phyloP scores from a whole-genome alignment of 2,329 filamentous ascomycete genomes.

The Nigrospora osmanthi region DNA sequence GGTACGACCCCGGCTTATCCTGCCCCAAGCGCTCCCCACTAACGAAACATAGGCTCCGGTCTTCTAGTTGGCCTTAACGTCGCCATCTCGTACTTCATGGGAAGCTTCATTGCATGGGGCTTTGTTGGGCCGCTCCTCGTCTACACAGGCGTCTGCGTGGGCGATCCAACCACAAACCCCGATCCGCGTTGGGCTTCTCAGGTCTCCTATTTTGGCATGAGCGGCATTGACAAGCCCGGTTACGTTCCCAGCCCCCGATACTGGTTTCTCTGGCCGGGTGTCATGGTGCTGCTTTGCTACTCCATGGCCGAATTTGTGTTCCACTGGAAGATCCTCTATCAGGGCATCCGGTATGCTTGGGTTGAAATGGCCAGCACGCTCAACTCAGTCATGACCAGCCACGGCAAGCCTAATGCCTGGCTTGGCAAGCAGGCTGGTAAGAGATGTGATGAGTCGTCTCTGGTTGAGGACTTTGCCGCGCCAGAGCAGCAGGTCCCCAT shows the following conservation, averaged over 20 bases:
- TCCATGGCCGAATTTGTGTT: conserved; percentile 27
- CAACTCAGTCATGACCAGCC: conserved; percentile 27
- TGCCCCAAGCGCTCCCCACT: neutral
- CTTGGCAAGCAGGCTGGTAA: conserved; percentile 4
- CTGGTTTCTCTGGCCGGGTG: conserved; percentile 33
- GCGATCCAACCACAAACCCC: conserved; percentile 7
- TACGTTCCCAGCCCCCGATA: conserved; percentile 3
- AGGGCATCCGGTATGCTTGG: conserved; percentile 37
- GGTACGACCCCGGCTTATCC: conserved; percentile 18
- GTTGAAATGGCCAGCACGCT: conserved; percentile 33
- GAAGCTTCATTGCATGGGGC: conserved; percentile 46
- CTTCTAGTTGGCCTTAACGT: conserved; percentile 53
- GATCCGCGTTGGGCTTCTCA: neutral
- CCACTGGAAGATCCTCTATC: conserved; percentile 23
- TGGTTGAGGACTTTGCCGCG: conserved; percentile 5
- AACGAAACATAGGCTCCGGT: conserved; percentile 48
- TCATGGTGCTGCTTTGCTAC: conserved; percentile 31
- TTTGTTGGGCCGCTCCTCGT: conserved; percentile 52
- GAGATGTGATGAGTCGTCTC: conserved; percentile 3
- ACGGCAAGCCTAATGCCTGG: conserved; percentile 26
- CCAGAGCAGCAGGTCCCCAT: conserved; percentile 30
- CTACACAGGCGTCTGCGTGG: conserved; percentile 40
- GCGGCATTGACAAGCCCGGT: neutral
- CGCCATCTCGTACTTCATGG: conserved; percentile 48
- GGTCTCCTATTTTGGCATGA: conserved; percentile 1